Base-by-base conservation (phyloP, 352 stramenopile species). In the Pythium guiyangense region DNA sequence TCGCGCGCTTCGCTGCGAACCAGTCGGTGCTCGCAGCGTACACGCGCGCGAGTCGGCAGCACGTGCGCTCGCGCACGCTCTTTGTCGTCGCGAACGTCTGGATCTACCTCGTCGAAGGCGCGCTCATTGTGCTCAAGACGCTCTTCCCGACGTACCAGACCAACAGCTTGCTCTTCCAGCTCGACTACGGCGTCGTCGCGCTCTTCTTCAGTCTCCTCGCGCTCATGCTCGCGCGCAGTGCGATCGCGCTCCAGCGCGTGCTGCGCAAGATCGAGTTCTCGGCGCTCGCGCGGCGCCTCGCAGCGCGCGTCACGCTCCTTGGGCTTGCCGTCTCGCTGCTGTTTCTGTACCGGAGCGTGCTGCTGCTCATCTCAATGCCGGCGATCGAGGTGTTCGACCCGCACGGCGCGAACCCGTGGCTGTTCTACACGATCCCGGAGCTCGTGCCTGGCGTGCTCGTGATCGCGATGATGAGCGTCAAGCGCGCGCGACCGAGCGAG, bases 391-490 rank as follows among this genome's bases (percentile, higher is more conserved):
- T 90, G 17, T 86, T 88, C 60, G 76, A 91, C 54, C 76, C 78
- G 48, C 77, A 88, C 59, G 62, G 73, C n/a, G 73, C 78, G 17
- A 88, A 86, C 50, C 74, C 73, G 60, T 89, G 82, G 82, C 49
- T 92, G 17, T 86, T 88, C 55, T 92, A 92, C 66, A 79, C 82
- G 15, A 63, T 92, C 42, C 75, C 77, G 0, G 79, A 92, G 67
- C 74, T 92, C 49, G 66, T 90, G 34, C 82, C 82, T 3, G 82
- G 79, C 27, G 59, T 74, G 14, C 63, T 92, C 45, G 82, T 92
- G 29, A 86, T 92, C 48, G 84, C 77, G 52, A 88, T 85, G 77
- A 92, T 92, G 82, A 81, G 81, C 17, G 79, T 90, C 53, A 89
- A 92, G 66, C n/a, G n/a, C n/a, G n/a, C n/a, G n/a, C n/a, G n/a